A percentile compares a stretch with the other conserved stretches of the same genome.
phyloP scores from a whole-genome alignment of 2,329 filamentous ascomycete species.

The Metarhizium sp. region DNA sequence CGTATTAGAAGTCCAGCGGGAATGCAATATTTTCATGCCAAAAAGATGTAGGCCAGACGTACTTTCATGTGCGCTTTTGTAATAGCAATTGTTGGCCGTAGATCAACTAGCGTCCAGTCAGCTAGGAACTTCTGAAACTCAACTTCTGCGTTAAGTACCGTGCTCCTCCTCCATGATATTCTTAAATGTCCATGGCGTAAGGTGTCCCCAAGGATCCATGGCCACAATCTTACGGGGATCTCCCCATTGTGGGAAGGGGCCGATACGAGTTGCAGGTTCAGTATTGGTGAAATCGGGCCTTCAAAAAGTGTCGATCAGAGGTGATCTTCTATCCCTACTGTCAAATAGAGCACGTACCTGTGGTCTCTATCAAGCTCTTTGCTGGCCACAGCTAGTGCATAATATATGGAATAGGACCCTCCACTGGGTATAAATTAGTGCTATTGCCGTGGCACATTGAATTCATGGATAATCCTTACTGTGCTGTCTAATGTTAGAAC shows the following conservation, averaged over 20 bases:
- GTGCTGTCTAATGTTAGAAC: constrained; percentile 19
- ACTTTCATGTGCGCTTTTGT: constrained; percentile 89
- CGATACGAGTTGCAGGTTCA: constrained; percentile 82
- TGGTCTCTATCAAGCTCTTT: constrained; percentile 81
- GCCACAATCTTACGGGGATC: constrained; percentile 92
- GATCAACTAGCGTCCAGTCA: constrained; percentile 49
- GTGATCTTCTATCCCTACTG: background rate
- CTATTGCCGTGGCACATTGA: background rate
- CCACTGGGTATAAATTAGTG: constrained; percentile 36
- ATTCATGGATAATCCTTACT: constrained; percentile 17
- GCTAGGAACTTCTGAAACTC: background rate
- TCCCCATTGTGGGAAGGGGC: constrained; percentile 82
- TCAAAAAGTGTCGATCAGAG: background rate
- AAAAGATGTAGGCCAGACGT: constrained; percentile 1
- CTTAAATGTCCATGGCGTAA: constrained; percentile 75
- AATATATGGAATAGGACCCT: constrained; percentile 93
- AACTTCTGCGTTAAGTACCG: constrained; percentile 26
- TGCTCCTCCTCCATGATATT: constrained; percentile 69
- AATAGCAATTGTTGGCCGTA: constrained; percentile 83
- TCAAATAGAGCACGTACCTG: constrained; percentile 29
- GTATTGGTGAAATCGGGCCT: constrained; percentile 63
- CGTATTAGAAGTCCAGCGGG: background rate
- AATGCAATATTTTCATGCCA: background rate
- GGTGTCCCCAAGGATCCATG: constrained; percentile 91
- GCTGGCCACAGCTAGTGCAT: constrained; percentile 84